Evolutionary conservation across 2,329 filamentous ascomycete genomes (phyloP).

Genomic region (Verticillium longisporum): DNA sequence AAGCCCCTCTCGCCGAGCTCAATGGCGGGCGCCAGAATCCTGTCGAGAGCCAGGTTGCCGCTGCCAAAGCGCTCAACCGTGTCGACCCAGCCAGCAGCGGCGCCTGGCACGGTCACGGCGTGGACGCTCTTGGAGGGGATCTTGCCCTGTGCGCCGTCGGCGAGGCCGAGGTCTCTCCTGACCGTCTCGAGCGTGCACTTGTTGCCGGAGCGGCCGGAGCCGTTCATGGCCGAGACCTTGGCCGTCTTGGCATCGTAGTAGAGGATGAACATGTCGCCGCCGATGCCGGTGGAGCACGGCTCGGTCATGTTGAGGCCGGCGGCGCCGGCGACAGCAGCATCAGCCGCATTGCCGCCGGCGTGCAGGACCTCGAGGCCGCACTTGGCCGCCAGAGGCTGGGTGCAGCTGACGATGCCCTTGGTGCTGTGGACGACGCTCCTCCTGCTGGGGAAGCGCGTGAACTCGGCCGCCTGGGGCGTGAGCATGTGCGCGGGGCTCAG

Average conservation of each 20-base stretch:
- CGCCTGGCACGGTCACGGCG: slow-evolving; percentile 81
- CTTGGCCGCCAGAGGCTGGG: slow-evolving; percentile 82
- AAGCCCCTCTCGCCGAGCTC: slow-evolving; percentile 83
- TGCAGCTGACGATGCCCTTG: slow-evolving; percentile 83
- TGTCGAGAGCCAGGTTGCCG: slow-evolving; percentile 67
- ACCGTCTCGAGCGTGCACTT: slow-evolving; percentile 65
- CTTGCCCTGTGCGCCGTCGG: slow-evolving; percentile 42
- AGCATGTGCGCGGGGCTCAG: slow-evolving; percentile 39
- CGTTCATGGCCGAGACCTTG: slow-evolving; percentile 81
- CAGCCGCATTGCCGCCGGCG: slow-evolving; percentile 87
- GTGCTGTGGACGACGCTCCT: slow-evolving; percentile 91
- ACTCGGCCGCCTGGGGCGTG: slow-evolving; percentile 37
- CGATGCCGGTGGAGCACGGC: slow-evolving; percentile 87
- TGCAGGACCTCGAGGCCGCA: slow-evolving; percentile 81
- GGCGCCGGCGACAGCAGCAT: slow-evolving; percentile 40
- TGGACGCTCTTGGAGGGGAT: slow-evolving; percentile 76
- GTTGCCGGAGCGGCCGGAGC: slow-evolving; percentile 75
- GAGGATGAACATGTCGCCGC: slow-evolving; percentile 94
- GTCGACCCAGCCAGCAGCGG: slow-evolving; percentile 90
- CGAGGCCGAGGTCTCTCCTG: slow-evolving; percentile 60
- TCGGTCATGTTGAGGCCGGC: slow-evolving; percentile 92
- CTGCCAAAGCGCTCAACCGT: slow-evolving; percentile 84
- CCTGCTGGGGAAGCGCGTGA: slow-evolving; percentile 67
- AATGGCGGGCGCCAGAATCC: slow-evolving; percentile 78
- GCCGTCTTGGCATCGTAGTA: slow-evolving; percentile 81